Evolutionary conservation across 495 filamentous ascomycete species (phyloP), one percentile per base, ranked within the genome.

Genomic region (Penicillium psychrofluorescens): DNA sequence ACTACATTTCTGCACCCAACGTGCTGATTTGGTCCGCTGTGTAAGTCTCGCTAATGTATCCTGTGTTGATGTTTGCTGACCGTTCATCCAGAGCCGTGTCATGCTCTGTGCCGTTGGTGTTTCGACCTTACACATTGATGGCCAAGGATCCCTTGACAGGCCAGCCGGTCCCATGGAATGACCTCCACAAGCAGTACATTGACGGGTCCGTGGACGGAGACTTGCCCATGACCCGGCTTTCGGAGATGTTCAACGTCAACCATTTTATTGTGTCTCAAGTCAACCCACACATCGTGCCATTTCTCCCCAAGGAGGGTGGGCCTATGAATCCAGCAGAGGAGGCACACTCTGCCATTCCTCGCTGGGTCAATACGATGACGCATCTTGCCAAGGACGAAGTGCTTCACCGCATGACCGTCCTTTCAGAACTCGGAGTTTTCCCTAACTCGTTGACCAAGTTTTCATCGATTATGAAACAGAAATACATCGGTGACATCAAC

Each of bases 221-320:
- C 63, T 74, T 97, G 2, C 91, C 91, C 14, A 95, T 95, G 86
- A 89, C 82, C 36, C 75, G 86, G 8, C 71, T 97, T 9, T 83
- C 90, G 0, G 90, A 95, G 52, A 91, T 95, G 86, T 95, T 95
- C 66, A 95, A 95, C 56, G 90, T 95, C 64, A 97, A 95, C 57
- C 90, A 95, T 57, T 95, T 95, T 58, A 95, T 97, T 55, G 91
- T 95, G 29, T 95, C 90, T 0, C 91, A 97, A 57, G 88, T 94
- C 36, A 96, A 95, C 55, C 91, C 91, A 1, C 91, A 96, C 52
- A 85, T 96, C 28, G 82, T 94, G 0, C 90, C 90, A 7, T 95
- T 97, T 49, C 70, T 95, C 12, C 64, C 76, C 15, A 85, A 83
- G 51, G 83, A 90, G 45, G 82, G 86, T 43, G 74, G 76, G 9